Percentiles rank a stretch among this genome's conserved stretches.
Evolutionary conservation across 345 rosid species (phyloP).

Genomic region (Melaleuca alternifolia): DNA sequence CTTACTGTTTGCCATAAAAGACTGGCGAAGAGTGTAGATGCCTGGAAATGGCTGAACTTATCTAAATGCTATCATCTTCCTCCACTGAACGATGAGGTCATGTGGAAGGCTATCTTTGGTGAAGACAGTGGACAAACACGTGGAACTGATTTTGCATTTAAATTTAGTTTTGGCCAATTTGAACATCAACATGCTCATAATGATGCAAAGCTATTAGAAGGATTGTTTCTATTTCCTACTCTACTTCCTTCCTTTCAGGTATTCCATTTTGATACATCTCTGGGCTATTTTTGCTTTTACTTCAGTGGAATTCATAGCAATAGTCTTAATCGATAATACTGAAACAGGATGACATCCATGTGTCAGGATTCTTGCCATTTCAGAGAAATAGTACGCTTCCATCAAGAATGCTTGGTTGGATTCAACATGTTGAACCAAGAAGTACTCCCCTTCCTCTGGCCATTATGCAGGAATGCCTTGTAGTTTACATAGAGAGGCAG

Average conservation of each 20-base stretch:
- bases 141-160: conserved; percentile 67
- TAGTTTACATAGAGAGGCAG: conserved; percentile 68
- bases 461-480: conserved; percentile 79
- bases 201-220: conserved; percentile 51
- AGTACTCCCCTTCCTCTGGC: conserved; percentile 65
- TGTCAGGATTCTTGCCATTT: conserved; percentile 74
- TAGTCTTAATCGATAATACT: background rate
- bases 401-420: conserved; percentile 67
- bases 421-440: conserved; percentile 50
- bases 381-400: conserved; percentile 85
- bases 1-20: conserved; percentile 43
- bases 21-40: conserved; percentile 38
- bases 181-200: conserved; percentile 47
- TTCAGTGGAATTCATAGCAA: background rate
- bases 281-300: background rate
- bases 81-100: conserved; percentile 61
- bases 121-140: conserved; percentile 14
- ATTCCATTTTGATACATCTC: conserved; percentile 5
- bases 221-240: conserved; percentile 87
- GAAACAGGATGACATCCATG: conserved; percentile 48
- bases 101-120: conserved; percentile 56
- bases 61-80: conserved; percentile 55
- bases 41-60: conserved; percentile 48
- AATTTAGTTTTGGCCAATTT: conserved; percentile 61
- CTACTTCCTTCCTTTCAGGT: conserved; percentile 87